Percentiles rank a stretch among this genome's conserved stretches.
phyloP scores from a whole-genome alignment of 1,284 basidiomycete genomes.

The Cutaneotrichosporon sp. region DNA sequence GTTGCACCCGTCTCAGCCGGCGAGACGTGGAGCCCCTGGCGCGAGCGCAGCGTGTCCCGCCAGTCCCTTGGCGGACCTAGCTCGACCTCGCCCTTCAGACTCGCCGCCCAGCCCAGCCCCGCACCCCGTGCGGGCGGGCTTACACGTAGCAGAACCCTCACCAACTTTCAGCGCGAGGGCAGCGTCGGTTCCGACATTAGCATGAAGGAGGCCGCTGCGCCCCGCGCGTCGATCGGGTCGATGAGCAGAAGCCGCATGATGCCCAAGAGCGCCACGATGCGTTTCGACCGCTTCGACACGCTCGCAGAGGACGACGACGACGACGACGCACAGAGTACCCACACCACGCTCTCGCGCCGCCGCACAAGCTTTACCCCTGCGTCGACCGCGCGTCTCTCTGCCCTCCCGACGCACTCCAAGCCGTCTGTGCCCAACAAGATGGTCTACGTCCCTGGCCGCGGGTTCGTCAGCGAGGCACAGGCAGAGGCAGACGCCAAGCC shows the following conservation, averaged over 20 bases:
- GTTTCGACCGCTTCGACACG: conserved; percentile 13
- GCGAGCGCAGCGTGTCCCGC: conserved; percentile 13
- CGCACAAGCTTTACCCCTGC: background rate
- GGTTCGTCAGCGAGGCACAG: conserved; percentile 39
- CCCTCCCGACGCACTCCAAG: background rate
- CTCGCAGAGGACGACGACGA: conserved; percentile 22
- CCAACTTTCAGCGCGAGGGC: conserved; percentile 22
- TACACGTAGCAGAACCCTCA: conserved; percentile 31
- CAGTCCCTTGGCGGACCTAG: background rate
- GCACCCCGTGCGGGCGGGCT: conserved; percentile 13
- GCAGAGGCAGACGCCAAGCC: conserved; percentile 27
- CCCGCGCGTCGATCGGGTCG: background rate
- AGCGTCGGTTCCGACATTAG: conserved; percentile 29
- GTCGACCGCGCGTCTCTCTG: conserved; percentile 3
- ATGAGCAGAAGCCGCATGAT: conserved; percentile 2
- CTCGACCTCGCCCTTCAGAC: conserved; percentile 13
- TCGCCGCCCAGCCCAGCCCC: conserved; percentile 25
- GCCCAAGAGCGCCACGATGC: conserved; percentile 7
- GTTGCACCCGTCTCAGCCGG: no score
- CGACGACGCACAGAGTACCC: conserved; percentile 9
- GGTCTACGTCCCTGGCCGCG: conserved; percentile 40
- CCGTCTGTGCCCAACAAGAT: conserved; percentile 10
- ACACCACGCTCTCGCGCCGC: conserved; percentile 10
- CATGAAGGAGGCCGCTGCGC: conserved; percentile 16
- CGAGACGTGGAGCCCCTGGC: conserved; percentile 38